Evolutionary conservation across 2,329 filamentous ascomycete species (phyloP).

Genomic region (Aplosporella prunicola): DNA sequence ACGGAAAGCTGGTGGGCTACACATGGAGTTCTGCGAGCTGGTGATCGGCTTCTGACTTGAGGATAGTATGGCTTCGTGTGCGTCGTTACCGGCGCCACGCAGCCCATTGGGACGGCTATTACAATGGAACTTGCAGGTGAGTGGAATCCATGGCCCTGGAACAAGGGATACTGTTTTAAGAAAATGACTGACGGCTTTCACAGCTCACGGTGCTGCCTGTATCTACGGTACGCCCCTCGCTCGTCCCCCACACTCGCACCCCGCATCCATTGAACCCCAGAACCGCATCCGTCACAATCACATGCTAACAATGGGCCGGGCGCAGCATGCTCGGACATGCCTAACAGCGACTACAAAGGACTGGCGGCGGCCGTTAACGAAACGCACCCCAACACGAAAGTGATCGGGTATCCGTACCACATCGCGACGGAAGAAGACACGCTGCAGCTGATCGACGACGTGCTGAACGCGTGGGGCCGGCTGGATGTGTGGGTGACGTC

Average conservation of each 20-base stretch:
- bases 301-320: neutral
- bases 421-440: slow-evolving; percentile 52
- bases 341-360: neutral
- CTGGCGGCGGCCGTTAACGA: neutral
- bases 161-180: neutral
- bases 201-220: slow-evolving; percentile 54
- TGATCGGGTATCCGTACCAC: slow-evolving; percentile 53
- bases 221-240: slow-evolving; percentile 38
- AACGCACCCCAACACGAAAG: slow-evolving; percentile 44
- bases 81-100: slow-evolving; percentile 52
- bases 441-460: slow-evolving; percentile 51
- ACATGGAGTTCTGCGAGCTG: neutral
- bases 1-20: slow-evolving; percentile 47
- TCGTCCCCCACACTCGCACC: neutral
- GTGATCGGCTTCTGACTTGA: neutral
- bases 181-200: too few relatives aligned
- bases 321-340: slow-evolving; percentile 2
- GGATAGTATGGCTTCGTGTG: slow-evolving; percentile 54
- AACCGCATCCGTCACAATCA: neutral
- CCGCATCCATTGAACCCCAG: neutral
- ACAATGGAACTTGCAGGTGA: slow-evolving; percentile 49
- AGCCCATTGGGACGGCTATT: slow-evolving; percentile 52
- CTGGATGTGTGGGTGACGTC: slow-evolving; percentile 53
- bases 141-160: slow-evolving; percentile 11
- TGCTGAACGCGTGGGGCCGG: slow-evolving; percentile 49